Percentiles rank a stretch among this genome's conserved stretches.
phyloP scores from a whole-genome alignment of 768 basidiomycete species.

The Pholiota conissans region DNA sequence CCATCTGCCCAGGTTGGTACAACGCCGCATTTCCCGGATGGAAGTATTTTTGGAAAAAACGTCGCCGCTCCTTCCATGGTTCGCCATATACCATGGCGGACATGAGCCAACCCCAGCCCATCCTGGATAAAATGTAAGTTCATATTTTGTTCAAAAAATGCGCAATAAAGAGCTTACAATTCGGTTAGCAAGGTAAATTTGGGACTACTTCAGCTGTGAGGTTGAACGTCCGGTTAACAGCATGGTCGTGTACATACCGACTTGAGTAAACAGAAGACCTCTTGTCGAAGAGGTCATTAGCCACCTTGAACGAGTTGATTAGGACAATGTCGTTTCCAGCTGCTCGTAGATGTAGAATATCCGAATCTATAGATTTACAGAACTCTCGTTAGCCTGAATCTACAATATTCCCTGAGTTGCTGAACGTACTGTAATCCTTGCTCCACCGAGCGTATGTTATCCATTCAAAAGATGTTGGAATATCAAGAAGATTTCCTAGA shows the following conservation, averaged over 20 bases:
- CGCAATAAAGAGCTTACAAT: conserved; percentile 8
- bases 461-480: conserved; percentile 22
- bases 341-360: conserved; percentile 28
- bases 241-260: conserved; percentile 21
- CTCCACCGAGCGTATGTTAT: conserved; percentile 24
- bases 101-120: conserved; percentile 42
- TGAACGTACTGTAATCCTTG: conserved; percentile 19
- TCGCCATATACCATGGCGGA: conserved; percentile 39
- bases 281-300: conserved; percentile 41
- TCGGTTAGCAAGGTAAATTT: conserved; percentile 26
- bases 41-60: conserved; percentile 41
- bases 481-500: conserved; percentile 25
- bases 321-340: conserved; percentile 34
- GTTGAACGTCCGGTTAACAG: background rate
- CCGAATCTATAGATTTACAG: conserved; percentile 25
- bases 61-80: conserved; percentile 40
- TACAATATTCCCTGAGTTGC: background rate
- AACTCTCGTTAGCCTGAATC: background rate
- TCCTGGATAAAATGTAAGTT: conserved; percentile 23
- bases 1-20: conserved; percentile 30
- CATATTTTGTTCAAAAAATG: background rate
- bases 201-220: conserved; percentile 18
- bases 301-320: conserved; percentile 33
- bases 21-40: conserved; percentile 28
- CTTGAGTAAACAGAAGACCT: conserved; percentile 42